Base-by-base conservation (phyloP, 1,284 basidiomycete genomes). In the Leccinum cinnamomeum region DNA sequence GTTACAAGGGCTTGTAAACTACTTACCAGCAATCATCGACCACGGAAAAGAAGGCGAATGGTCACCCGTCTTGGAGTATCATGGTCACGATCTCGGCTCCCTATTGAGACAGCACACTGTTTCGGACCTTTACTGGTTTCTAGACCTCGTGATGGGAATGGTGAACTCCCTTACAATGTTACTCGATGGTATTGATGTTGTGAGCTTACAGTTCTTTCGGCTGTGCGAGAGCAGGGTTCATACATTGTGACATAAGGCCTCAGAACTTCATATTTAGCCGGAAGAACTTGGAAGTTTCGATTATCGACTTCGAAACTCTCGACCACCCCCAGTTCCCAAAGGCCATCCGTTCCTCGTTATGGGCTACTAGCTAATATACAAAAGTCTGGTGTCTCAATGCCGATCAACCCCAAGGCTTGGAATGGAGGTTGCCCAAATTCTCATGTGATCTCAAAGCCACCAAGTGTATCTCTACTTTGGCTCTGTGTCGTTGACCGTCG, bases 401-500 rank as follows among this genome's bases (percentile, higher is more conserved):
- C 5, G 33, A 35, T 35, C 1, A 12, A 35, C 33, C 33, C 33
- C 12, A 35, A 35, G 35, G 35, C 12, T 37, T 37, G 14, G 37
- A 37, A 16, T 37, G 37, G 37, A 37, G 37, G 37, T 16, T 37
- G 37, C 37, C 14, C 37, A 14, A 3, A 37, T 14, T 37, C 14
- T 37, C 3, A 14, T 14, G 37, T 16, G 37, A 7, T 37, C 35
- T 37, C 35, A 7, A 37, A 37, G 35, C 6, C 12, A 37, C 30
- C 30, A 10, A 41, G 39, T 10, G 39, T n/a, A 41, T 44, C 18
- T 46, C 68, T 76, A 80, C 53, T 72, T 71, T 5, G 82, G 77
- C 23, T 87, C 82, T 68, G 82, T 83, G 65, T 98, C 94, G 62
- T 90, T 86, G 2, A 94, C 88, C 0, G 86, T 88, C 7, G 83